Base-by-base conservation (phyloP, 1,284 basidiomycete species). In the Malassezia brasiliensis region DNA sequence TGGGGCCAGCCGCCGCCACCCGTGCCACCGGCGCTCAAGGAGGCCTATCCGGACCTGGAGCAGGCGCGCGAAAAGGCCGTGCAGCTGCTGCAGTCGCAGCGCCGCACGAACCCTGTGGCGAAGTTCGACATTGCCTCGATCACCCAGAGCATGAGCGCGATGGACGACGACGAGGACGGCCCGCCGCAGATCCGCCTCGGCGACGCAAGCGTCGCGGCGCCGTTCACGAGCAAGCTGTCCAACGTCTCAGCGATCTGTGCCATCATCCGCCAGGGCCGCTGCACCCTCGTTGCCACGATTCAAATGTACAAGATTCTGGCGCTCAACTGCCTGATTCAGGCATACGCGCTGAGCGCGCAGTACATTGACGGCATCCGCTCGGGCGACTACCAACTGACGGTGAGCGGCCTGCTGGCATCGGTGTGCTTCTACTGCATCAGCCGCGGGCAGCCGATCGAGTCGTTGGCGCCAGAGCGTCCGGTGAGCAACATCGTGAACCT, bases 281-380 rank as follows among this genome's bases (percentile, higher is more conserved):
- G 66, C 37, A 72, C 70, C 46, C 58, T 74, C 28, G 72, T 74
- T 8, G 67, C 72, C 6, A 71, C 68, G 38, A 68, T 71, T 40
- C 72, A 74, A 60, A 72, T 71, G 72, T 71, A 74, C 65, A 74
- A 74, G 64, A 74, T 73, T 38, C 60, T 74, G 6, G 72, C 72
- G 42, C 62, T 72, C 41, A 73, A 73, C 56, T 74, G 72, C 53
- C 52, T 74, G 10, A 73, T 72, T 47, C 64, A 66, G 56, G 72
- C 72, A 8, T 69, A 74, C 54, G 66, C 68, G 42, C 56, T 74
- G 11, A 65, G 62, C 46, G 68, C 71, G 30, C 53, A 69, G 32
- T 67, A 73, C 36, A 56, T 74, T 35, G 69, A 72, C 28, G 70
- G 70, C 9, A 70, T 74, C 62, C 72, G 72, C 58, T 67, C 64